These are phyloP conservation scores for Sugiyamaella qingdaonensis DNA, from an alignment of 805 yeast genomes.

Conservation along the genomic window DNA sequence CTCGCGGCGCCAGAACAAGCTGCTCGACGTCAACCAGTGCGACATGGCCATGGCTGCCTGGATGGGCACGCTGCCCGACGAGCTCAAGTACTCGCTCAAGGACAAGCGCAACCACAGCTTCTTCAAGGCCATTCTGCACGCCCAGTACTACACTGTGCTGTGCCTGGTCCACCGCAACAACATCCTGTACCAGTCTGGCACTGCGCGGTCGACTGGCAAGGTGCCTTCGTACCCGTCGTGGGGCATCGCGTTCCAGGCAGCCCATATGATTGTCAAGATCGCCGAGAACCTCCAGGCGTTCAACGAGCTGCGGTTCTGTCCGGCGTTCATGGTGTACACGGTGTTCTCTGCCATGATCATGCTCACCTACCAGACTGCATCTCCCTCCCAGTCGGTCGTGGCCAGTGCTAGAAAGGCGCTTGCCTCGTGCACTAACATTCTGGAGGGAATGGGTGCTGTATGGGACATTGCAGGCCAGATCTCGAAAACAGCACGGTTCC, in stretches of 20 bases:
- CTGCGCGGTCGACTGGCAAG: constrained; percentile 5
- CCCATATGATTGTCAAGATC: constrained; percentile 66
- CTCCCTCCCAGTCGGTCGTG: constrained; percentile 34
- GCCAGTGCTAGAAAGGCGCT: constrained; percentile 38
- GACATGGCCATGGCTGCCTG: constrained; percentile 75
- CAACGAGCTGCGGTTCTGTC: constrained; percentile 48
- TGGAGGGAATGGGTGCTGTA: constrained; percentile 43
- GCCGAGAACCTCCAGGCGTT: constrained; percentile 51
- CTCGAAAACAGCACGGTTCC: constrained; percentile 45
- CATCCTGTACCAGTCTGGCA: constrained; percentile 34
- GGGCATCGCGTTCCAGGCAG: constrained; percentile 80
- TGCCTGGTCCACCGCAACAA: constrained; percentile 69
- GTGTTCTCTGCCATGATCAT: constrained; percentile 62
- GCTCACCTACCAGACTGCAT: constrained; percentile 63
- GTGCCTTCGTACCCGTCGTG: constrained; percentile 53
- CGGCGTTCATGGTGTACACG: constrained; percentile 56
- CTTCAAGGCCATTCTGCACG: constrained; percentile 54
- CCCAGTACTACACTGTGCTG: constrained; percentile 69
- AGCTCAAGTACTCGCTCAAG: constrained; percentile 56
- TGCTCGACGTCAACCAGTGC: constrained; percentile 55
- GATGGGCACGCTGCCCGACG: constrained; percentile 63
- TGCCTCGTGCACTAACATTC: constrained; percentile 33
- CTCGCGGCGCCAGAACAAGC: constrained; percentile 38
- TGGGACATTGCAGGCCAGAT: constrained; percentile 53
- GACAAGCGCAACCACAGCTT: constrained; percentile 52